Conservation (phyloP, 495 filamentous ascomycete genomes). For the Rhizodiscina lignyota region DNA sequence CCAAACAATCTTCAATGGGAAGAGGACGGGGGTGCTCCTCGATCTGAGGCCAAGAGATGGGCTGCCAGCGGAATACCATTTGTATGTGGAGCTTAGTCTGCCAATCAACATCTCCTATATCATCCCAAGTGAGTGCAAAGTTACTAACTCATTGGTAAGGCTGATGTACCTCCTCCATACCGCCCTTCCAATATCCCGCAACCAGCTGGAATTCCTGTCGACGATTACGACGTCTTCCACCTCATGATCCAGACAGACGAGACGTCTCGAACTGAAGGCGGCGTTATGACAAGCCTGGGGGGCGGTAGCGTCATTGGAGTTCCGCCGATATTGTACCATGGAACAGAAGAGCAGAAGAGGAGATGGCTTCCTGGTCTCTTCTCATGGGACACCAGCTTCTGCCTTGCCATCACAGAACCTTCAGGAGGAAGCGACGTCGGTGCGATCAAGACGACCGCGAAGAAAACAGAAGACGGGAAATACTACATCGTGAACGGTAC, state of each 20-base stretch:
- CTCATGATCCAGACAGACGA: conserved; percentile 19
- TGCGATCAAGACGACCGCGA: conserved; percentile 15
- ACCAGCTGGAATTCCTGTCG: conserved; percentile 20
- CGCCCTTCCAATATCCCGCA: conserved; percentile 13
- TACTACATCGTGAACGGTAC: conserved; percentile 17
- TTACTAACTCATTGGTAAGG: too few species aligned
- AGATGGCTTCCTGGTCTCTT: conserved; percentile 16
- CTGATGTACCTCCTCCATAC: conserved; percentile 20
- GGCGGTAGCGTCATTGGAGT: conserved; percentile 15
- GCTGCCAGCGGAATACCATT: conserved; percentile 19
- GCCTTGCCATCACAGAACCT: conserved; percentile 17
- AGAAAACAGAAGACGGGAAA: conserved; percentile 12
- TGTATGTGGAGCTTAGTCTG: too few species aligned
- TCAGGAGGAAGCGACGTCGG: conserved; percentile 15
- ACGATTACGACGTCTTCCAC: conserved; percentile 21
- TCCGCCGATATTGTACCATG: conserved; percentile 15
- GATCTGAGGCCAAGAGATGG: conserved; percentile 6
- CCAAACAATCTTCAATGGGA: conserved; percentile 23
- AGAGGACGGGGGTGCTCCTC: conserved; percentile 19
- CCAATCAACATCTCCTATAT: too few species aligned
- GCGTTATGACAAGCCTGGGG: conserved; percentile 13
- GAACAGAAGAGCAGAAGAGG: conserved; percentile 15
- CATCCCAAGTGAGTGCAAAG: too few species aligned
- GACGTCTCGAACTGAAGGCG: conserved; percentile 18
- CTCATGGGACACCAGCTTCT: conserved; percentile 17